phyloP scores from a whole-genome alignment of 805 yeast species.

The Pichia insulana region DNA sequence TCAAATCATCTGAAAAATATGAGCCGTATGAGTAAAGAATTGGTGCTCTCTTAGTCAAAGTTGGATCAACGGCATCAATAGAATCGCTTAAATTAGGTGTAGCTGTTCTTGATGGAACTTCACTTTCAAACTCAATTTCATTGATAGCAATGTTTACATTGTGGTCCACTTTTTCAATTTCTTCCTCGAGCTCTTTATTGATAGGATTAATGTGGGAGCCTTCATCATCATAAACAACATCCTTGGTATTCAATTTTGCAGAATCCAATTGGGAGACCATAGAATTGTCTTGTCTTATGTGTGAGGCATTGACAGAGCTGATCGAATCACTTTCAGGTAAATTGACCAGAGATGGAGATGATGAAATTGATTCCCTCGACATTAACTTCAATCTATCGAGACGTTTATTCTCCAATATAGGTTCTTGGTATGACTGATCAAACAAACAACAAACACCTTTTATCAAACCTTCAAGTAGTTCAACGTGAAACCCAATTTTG shows the following conservation, averaged over 20 bases:
- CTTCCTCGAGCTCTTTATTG: slow-evolving; percentile 10
- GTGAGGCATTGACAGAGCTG: background rate
- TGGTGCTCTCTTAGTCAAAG: slow-evolving; percentile 25
- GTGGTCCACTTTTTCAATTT: slow-evolving; percentile 9
- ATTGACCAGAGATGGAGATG: slow-evolving; percentile 17
- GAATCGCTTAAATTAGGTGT: slow-evolving; percentile 28
- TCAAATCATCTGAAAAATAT: slow-evolving; percentile 18
- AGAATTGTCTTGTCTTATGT: slow-evolving; percentile 2
- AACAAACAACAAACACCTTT: slow-evolving; percentile 67
- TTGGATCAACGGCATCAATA: slow-evolving; percentile 36
- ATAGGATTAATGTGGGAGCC: slow-evolving; percentile 14
- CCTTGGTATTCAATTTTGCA: background rate
- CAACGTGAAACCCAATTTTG: slow-evolving; percentile 17
- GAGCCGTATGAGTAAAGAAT: slow-evolving; percentile 24
- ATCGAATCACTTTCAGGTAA: slow-evolving; percentile 3
- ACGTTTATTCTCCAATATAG: slow-evolving; percentile 5
- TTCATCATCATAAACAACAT: slow-evolving; percentile 1
- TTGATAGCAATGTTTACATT: slow-evolving; percentile 16
- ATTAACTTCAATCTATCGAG: slow-evolving; percentile 1
- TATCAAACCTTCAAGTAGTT: slow-evolving; percentile 26
- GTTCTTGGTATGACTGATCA: slow-evolving; percentile 49
- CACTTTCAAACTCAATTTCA: slow-evolving; percentile 23
- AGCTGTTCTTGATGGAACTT: slow-evolving; percentile 22
- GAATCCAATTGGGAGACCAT: too few relatives aligned
- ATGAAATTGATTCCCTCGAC: slow-evolving; percentile 11